Percentiles rank a stretch among this genome's conserved stretches.
These are phyloP conservation scores for Paracoccidioides brasiliensis DNA, from an alignment of 2,329 filamentous ascomycete genomes.

Conservation along the genomic window DNA sequence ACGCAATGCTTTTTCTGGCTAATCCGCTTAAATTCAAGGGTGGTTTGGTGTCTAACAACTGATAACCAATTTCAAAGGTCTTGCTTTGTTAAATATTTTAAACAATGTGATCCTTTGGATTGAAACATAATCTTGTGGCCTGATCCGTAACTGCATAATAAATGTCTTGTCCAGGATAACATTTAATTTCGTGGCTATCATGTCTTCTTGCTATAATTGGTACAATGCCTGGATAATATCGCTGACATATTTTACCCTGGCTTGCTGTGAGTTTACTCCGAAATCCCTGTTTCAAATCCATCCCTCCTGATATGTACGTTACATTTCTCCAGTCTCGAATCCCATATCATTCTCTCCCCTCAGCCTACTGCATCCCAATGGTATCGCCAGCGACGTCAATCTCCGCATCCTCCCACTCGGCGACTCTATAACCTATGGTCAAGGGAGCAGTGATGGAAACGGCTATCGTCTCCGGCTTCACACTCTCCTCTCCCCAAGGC, in stretches of 20 bases:
- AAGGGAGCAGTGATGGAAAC: slow-evolving; percentile 17
- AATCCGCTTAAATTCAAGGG: no score
- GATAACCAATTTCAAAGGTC: no score
- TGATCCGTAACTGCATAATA: no score
- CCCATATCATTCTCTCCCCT: neutral
- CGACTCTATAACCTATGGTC: slow-evolving; percentile 23
- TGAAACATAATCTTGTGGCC: no score
- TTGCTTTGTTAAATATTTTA: no score
- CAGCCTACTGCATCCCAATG: neutral
- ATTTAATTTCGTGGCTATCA: neutral
- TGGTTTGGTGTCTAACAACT: no score
- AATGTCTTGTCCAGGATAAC: no score
- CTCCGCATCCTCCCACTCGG: slow-evolving; percentile 19
- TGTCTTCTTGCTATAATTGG: neutral
- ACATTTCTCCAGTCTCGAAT: neutral
- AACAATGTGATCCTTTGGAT: no score
- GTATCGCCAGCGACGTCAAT: neutral
- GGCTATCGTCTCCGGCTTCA: slow-evolving; percentile 24
- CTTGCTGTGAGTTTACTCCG: neutral
- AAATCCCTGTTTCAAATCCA: no score
- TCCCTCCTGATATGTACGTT: neutral
- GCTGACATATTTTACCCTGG: neutral
- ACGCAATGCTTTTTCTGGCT: no score
- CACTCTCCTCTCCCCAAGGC: slow-evolving; percentile 14
- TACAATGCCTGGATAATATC: neutral